Conservation (phyloP, 305 asterid species). For the Fraxinus ornus region DNA sequence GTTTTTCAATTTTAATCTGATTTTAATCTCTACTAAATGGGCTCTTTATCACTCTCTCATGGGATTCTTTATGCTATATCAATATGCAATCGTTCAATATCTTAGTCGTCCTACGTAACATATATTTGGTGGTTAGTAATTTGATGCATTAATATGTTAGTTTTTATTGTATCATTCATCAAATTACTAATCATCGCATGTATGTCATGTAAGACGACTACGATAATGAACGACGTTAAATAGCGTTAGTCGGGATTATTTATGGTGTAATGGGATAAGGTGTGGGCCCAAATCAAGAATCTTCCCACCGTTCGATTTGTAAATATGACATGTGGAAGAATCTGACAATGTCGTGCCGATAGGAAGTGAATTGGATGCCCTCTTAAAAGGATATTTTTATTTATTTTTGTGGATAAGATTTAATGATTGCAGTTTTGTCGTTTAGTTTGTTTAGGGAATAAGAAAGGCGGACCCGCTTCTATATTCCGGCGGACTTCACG, state of each 20-base stretch:
- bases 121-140: not conserved
- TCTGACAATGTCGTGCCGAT: constrained; percentile 10
- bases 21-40: too few species aligned
- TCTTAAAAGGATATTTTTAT: not conserved
- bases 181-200: too few species aligned
- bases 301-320: constrained; percentile 1
- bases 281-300: constrained; percentile 10
- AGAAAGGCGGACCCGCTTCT: constrained; percentile 9
- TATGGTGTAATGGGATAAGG: not conserved
- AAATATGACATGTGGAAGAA: constrained; percentile 31
- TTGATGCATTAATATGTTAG: not conserved
- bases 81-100: too few species aligned
- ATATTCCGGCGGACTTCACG: constrained; percentile 20
- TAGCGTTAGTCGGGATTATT: not conserved
- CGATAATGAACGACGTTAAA: not conserved
- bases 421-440: constrained; percentile 26
- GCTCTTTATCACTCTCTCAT: too few species aligned
- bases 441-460: constrained; percentile 8
- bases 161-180: too few species aligned
- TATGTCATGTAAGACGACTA: too few species aligned
- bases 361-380: constrained; percentile 20
- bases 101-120: too few species aligned
- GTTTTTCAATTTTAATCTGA: too few species aligned
- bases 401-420: constrained; percentile 33
- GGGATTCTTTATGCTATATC: too few species aligned